A percentile compares a stretch with the other conserved stretches of the same genome.
Evolutionary conservation across 257 asterid genomes (phyloP).

Genomic region (Sherardia arvensis): DNA sequence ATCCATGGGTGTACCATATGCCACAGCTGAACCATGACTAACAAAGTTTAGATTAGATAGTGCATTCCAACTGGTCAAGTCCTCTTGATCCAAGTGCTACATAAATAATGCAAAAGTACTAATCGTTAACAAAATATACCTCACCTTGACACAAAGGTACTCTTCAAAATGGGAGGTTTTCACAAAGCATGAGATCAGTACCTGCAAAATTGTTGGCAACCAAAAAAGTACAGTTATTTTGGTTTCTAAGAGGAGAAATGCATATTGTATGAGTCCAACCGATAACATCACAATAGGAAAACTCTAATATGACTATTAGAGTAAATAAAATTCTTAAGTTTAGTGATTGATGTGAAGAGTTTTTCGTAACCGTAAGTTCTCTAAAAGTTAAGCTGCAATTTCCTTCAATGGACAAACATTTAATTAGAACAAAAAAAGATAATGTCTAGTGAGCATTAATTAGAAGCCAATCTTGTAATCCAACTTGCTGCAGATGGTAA

Average conservation of each 20-base stretch:
- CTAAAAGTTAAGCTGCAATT: not conserved
- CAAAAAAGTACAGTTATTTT: not conserved
- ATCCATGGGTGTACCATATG: not conserved
- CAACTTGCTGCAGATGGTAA: not conserved
- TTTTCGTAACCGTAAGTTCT: not conserved
- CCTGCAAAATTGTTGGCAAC: constrained; percentile 36
- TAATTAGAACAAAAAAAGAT: not conserved
- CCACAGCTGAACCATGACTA: not conserved
- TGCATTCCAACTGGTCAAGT: not conserved
- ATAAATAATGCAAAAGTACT: not conserved
- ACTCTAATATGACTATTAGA: not conserved
- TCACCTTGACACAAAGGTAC: constrained; percentile 93
- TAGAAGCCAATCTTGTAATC: not conserved
- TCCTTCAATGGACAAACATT: not conserved
- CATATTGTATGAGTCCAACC: not conserved
- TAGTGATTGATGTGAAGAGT: not conserved
- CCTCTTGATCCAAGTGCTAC: not conserved
- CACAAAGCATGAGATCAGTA: constrained; percentile 90
- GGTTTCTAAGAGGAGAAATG: not conserved
- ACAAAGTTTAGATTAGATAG: not conserved
- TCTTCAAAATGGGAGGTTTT: constrained; percentile 97
- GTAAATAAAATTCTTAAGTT: not conserved
- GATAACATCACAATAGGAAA: not conserved
- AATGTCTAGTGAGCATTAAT: not conserved
- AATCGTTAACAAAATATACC: constrained; percentile 11